Percentiles rank a stretch among this genome's conserved stretches.
phyloP scores from a whole-genome alignment of 345 rosid genomes.

The Aethionema arabicum region DNA sequence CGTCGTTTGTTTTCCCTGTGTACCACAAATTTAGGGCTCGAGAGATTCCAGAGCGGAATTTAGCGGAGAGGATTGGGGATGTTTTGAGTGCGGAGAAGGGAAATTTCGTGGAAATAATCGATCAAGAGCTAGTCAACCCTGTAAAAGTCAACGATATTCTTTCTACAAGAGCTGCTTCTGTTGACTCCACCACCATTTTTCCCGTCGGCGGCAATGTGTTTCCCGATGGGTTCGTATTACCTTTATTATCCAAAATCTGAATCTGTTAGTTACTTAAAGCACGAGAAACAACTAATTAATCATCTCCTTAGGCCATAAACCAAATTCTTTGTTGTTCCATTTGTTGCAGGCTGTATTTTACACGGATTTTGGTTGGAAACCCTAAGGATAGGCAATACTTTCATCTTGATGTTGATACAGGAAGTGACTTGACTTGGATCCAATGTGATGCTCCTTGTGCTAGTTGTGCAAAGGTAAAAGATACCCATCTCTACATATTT shows the following conservation, averaged over 20 bases:
- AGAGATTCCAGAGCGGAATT: constrained; percentile 39
- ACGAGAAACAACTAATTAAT: constrained; percentile 13
- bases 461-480: constrained; percentile 85
- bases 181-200: constrained; percentile 58
- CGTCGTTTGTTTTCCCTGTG: constrained; percentile 68
- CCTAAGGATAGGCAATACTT: constrained; percentile 59
- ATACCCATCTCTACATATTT: not conserved
- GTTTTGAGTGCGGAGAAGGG: constrained; percentile 42
- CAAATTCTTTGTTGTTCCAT: not conserved
- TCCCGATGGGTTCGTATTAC: constrained; percentile 74
- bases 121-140: constrained; percentile 34
- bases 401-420: constrained; percentile 84
- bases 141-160: constrained; percentile 36
- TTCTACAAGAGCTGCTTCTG: constrained; percentile 40
- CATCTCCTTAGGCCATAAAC: not conserved
- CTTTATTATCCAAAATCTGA: not conserved
- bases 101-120: constrained; percentile 35
- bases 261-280: constrained; percentile 26
- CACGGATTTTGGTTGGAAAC: constrained; percentile 65
- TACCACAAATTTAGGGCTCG: constrained; percentile 55
- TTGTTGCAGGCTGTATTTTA: constrained; percentile 64
- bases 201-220: constrained; percentile 76
- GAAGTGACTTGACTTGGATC: constrained; percentile 94
- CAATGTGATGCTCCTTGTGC: constrained; percentile 95
- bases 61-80: constrained; percentile 50